phyloP scores from a whole-genome alignment of 768 basidiomycete species.

The Termitomyces sp. region DNA sequence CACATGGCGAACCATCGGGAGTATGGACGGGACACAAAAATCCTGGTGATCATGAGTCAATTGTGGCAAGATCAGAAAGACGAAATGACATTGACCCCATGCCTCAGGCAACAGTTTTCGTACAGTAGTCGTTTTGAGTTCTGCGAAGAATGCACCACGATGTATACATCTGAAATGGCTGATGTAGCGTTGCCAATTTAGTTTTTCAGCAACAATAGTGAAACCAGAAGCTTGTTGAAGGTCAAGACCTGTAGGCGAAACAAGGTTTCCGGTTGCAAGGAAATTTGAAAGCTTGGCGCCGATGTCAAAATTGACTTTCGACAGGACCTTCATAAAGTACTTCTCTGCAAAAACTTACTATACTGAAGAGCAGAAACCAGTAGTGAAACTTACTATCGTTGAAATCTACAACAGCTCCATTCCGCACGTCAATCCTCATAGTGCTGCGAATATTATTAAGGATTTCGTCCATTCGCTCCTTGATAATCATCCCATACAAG shows the following conservation, averaged over 20 bases:
- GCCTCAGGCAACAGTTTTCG: conserved; percentile 95
- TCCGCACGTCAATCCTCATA: conserved; percentile 69
- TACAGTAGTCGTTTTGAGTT: conserved; percentile 96
- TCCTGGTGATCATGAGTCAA: conserved; percentile 37
- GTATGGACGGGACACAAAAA: conserved; percentile 99
- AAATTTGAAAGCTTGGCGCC: conserved; percentile 89
- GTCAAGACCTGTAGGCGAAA: conserved; percentile 93
- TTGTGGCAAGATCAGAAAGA: not conserved
- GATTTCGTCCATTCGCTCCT: conserved; percentile 91
- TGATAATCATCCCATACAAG: conserved; percentile 96
- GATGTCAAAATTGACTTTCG: conserved; percentile 85
- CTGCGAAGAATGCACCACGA: conserved; percentile 98
- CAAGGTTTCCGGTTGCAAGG: conserved; percentile 93
- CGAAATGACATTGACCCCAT: conserved; percentile 65
- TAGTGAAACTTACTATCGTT: conserved; percentile 61
- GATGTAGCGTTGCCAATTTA: conserved; percentile 98
- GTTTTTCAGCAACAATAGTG: conserved; percentile 97
- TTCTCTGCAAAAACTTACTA: conserved; percentile 41
- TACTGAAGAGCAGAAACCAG: not conserved
- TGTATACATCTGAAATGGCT: conserved; percentile 98
- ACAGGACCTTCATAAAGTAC: conserved; percentile 72
- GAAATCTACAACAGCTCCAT: conserved; percentile 81
- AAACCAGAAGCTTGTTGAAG: conserved; percentile 98
- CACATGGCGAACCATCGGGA: conserved; percentile 96
- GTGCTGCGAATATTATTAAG: conserved; percentile 66